Evolutionary conservation across 306 rosid species (phyloP), one percentile per base, ranked within the genome.

Genomic region (Rosa rugosa): DNA sequence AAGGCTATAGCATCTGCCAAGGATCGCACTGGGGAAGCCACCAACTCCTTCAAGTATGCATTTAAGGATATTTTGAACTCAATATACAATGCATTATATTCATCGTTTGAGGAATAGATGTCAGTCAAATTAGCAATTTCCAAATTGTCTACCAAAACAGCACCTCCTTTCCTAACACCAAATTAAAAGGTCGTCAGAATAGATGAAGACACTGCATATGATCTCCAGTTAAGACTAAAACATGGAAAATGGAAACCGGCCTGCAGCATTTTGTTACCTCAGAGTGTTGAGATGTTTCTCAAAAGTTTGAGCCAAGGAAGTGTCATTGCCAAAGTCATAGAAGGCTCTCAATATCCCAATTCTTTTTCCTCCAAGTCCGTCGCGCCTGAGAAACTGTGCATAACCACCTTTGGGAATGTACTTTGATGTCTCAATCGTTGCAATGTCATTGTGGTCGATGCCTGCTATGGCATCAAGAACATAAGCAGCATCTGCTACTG

Each of bases 401-500:
- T 85, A 87, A 22, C 93, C 95, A 73, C 87, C 91, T 31, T 17
- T 5, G 23, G 97, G 93, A 67, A 83, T 90, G 78, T 84, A 88
- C 75, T 78, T 72, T 1, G 87, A 53, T 14, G 91, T 87, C 71
- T 80, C 78, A 51, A 49, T 59, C 64, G 93, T 91, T 57, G 94
- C 91, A 54, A n/a, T 40, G 38, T 81, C 87, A 25, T 11, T 78
- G 78, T 88, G 93, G 46, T 91, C 93, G 68, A 82, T 82, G 46
- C 97, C 98, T 67, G 80, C 91, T 71, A 88, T 93, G 18, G 77
- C 89, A 60, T 91, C 95, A 56, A 93, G 92, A 77, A 90, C 92
- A 80, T 83, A 82, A 59, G 88, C 92, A 36, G 91, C 93, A 82
- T 51, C 98, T 7, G 92, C 87, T 44, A 91, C 95, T 14, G 90